A percentile compares a stretch with the other conserved stretches of the same genome.
Evolutionary conservation across 2,329 filamentous ascomycete genomes (phyloP).

Genomic region (Colletotrichum ledebouriae): DNA sequence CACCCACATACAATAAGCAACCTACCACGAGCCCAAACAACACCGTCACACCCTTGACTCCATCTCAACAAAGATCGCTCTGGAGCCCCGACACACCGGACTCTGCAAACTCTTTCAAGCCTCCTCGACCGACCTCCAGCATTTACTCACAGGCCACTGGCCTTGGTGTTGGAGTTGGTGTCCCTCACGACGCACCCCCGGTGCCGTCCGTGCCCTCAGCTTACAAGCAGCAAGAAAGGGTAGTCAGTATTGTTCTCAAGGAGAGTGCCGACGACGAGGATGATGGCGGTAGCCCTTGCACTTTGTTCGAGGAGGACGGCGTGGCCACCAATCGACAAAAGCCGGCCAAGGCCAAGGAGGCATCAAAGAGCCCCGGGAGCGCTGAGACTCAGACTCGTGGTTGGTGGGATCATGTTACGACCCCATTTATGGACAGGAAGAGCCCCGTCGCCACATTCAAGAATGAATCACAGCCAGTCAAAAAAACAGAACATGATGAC

Average conservation of each 20-base stretch:
- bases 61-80: slow-evolving; percentile 61
- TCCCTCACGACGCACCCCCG: slow-evolving; percentile 64
- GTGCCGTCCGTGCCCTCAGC: slow-evolving; percentile 69
- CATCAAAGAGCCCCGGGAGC: slow-evolving; percentile 58
- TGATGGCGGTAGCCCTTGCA: slow-evolving; percentile 69
- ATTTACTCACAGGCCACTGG: slow-evolving; percentile 71
- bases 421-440: slow-evolving; percentile 71
- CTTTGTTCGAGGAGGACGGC: slow-evolving; percentile 79
- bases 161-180: slow-evolving; percentile 48
- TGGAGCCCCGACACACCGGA: slow-evolving; percentile 75
- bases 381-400: slow-evolving; percentile 73
- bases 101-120: slow-evolving; percentile 57
- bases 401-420: slow-evolving; percentile 84
- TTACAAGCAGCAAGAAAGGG: slow-evolving; percentile 54
- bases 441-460: slow-evolving; percentile 37
- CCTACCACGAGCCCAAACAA: slow-evolving; percentile 39
- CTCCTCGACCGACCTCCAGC: slow-evolving; percentile 66
- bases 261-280: slow-evolving; percentile 65
- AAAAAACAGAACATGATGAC: slow-evolving; percentile 49
- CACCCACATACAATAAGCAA: slow-evolving; percentile 30
- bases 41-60: slow-evolving; percentile 46
- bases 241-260: slow-evolving; percentile 42
- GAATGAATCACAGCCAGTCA: slow-evolving; percentile 45
- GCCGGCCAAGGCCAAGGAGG: slow-evolving; percentile 55
- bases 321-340: slow-evolving; percentile 55